Conservation (phyloP, 2,329 filamentous ascomycete species). For the Chaetomium olivaceum region DNA sequence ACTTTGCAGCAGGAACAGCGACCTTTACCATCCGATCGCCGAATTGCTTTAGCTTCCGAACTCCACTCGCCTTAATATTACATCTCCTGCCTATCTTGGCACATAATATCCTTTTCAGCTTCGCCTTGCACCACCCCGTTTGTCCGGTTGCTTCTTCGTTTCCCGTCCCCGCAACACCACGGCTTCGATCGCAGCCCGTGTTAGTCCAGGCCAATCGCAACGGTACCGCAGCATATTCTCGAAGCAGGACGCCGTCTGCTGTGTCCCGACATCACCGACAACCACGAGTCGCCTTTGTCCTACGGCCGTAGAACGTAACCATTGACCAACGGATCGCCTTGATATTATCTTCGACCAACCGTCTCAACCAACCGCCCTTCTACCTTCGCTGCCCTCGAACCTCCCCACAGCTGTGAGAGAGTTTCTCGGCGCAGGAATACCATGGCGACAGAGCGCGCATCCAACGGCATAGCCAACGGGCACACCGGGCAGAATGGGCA, state of each 20-base stretch:
- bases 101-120: conserved; percentile 14
- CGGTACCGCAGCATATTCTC: background rate
- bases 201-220: background rate
- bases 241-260: background rate
- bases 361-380: conserved; percentile 11
- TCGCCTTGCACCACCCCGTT: background rate
- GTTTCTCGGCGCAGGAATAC: background rate
- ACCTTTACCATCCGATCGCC: conserved; percentile 1
- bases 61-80: conserved; percentile 15
- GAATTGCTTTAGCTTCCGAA: background rate
- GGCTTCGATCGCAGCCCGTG: background rate
- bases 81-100: conserved; percentile 21
- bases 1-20: background rate
- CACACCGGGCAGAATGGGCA: conserved; percentile 22
- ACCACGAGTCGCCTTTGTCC: conserved; percentile 14
- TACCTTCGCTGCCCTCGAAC: conserved; percentile 1
- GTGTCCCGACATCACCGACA: background rate
- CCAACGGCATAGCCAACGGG: conserved; percentile 14
- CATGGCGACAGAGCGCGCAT: conserved; percentile 26
- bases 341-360: conserved; percentile 21
- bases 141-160: background rate
- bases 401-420: background rate
- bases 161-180: background rate
- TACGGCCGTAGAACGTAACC: conserved; percentile 8
- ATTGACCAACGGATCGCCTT: conserved; percentile 12